These are phyloP conservation scores for Lojkania enalia DNA, from an alignment of 2,329 filamentous ascomycete genomes.

Conservation along the genomic window DNA sequence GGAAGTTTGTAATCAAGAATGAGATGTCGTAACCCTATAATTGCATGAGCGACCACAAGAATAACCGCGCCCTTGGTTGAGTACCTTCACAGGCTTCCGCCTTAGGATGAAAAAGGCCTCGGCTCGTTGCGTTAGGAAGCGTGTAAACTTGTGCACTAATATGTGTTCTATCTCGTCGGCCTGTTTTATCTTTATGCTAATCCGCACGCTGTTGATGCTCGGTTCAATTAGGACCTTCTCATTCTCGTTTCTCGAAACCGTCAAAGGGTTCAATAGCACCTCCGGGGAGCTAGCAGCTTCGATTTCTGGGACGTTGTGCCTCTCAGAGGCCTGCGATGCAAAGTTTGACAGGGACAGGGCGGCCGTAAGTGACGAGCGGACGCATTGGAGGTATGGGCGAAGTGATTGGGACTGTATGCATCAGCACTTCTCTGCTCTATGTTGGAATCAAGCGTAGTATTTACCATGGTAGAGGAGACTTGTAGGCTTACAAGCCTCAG, in stretches of 20 bases:
- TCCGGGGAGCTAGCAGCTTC: constrained; percentile 92
- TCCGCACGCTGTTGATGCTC: constrained; percentile 92
- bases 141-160: constrained; percentile 95
- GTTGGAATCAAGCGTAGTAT: background rate
- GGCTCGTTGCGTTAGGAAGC: constrained; percentile 93
- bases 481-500: constrained; percentile 21
- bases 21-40: constrained; percentile 93
- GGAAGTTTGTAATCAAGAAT: constrained; percentile 97
- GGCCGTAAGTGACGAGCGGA: constrained; percentile 90
- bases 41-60: constrained; percentile 20
- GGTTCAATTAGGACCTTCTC: constrained; percentile 96
- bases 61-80: constrained; percentile 20
- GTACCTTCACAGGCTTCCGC: constrained; percentile 90
- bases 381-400: constrained; percentile 93
- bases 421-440: constrained; percentile 24
- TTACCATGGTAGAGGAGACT: constrained; percentile 36
- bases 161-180: constrained; percentile 99
- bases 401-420: constrained; percentile 82
- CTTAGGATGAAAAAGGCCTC: constrained; percentile 96
- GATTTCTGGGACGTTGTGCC: constrained; percentile 97
- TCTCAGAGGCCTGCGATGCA: constrained; percentile 92
- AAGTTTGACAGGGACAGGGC: constrained; percentile 96
- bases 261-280: constrained; percentile 87
- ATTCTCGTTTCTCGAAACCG: constrained; percentile 92
- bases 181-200: constrained; percentile 99